Evolutionary conservation across 169 alveolate species (phyloP), one percentile per base, ranked within the genome.

Genomic region (Plasmodium coatneyi): DNA sequence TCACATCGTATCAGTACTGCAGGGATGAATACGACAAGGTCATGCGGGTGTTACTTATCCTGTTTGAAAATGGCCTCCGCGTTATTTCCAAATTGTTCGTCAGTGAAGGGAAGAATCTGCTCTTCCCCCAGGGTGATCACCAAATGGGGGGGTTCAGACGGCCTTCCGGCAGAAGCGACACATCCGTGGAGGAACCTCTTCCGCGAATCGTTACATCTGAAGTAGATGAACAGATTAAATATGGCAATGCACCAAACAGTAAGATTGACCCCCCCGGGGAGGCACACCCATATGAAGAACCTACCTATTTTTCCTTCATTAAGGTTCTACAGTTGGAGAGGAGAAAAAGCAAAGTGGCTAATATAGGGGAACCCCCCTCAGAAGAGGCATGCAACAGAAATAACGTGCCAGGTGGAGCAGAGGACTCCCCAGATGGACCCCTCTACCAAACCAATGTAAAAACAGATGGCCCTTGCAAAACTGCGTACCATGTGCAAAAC

Each of bases 61-160:
- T 89, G 46, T 89, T 89, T 66, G 94, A 89, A 56, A 89, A 79
- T 22, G 43, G 16, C 16, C 82, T 89, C 9, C 41, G 70, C n/a
- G 19, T 89, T 22, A 52, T 66, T 14, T 9, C 71, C 25, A 60
- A 89, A 60, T 46, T 84, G 16, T 84, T 72, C 41, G 25, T 83
- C n/a, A 71, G 71, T 4, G 36, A 83, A 22, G 30, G 32, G n/a
- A 66, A 66, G 76, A 9, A 25, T 28, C 3, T 49, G 19, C 60
- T 49, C 25, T 49, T 1, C 60, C 60, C 22, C 2, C 22, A 2
- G 22, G 0, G 60, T 49, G 60, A 16, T 7, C 22, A 49, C 22
- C 7, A 49, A 12, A 14, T 49, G 60, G 60, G 9, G 1, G 60
- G 7, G 19, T 49, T 49, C n/a, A 49, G 22, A 0, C 7, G 0